Base-by-base conservation (phyloP, 345 rosid genomes). In the Brassica juncea region DNA sequence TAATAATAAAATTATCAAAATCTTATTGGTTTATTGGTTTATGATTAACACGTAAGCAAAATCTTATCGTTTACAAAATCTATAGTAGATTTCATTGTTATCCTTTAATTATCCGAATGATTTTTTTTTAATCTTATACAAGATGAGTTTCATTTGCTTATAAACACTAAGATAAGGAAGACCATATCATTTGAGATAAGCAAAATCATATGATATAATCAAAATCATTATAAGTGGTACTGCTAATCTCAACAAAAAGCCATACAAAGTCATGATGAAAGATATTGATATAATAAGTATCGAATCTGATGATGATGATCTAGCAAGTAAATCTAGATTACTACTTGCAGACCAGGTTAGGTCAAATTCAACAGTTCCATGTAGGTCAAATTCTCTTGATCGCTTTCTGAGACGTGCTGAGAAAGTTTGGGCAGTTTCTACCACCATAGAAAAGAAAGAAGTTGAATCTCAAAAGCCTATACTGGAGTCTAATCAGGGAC, bases 291-390 rank as follows among this genome's bases (percentile, higher is more conserved):
- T 16, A 44, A 10, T 44, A 4, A 44, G 30, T 14, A 49, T 49
- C 34, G 66, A 71, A 55, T 71, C 66, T 65, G 76, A 54, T 71
- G 76, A 54, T 70, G 76, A 64, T 55, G 72, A 71, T 55, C 67
- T 2, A 37, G 27, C 52, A 71, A 6, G 8, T 28, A 65, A 55
- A 71, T 15, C 72, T 64, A 71, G 66, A 19, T 5, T 63, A 37
- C n/a, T 62, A 34, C 44, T 6, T 70, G 57, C 3, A n/a, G 12
- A 72, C 5, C 6, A 30, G 14, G 5, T 10, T 59, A 58, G 14
- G 30, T 23, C n/a, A 58, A 21, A 58, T 8, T 58, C 62, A 21
- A 10, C 30, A 9, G 14, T 9, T 58, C n/a, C 8, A 52, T 15
- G 11, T 70, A 77, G 81, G 76, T 77, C 82, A 72, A 42, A 47